Conservation (phyloP, 2,329 filamentous ascomycete species). For the Apiospora malaysiana region DNA sequence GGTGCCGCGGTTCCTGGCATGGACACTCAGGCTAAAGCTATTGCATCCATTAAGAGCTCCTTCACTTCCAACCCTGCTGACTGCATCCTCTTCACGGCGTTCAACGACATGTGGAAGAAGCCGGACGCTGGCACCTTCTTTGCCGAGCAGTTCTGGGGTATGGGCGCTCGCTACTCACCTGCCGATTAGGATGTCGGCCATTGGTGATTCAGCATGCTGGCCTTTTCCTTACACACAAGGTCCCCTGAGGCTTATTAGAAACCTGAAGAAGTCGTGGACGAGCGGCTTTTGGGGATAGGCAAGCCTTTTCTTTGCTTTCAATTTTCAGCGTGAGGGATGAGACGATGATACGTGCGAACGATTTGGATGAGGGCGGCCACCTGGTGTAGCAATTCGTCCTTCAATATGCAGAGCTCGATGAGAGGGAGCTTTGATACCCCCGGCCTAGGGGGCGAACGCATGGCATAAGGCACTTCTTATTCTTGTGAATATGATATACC, state of each 20-base stretch:
- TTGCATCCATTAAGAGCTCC: conserved; percentile 66
- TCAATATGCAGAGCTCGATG: not conserved
- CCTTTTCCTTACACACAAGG: not conserved
- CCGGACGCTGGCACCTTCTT: conserved; percentile 67
- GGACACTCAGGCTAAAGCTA: conserved; percentile 69
- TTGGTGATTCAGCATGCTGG: conserved; percentile 25
- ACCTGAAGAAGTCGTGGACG: not conserved
- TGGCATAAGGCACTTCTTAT: conserved; percentile 6
- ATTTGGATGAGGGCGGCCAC: not conserved
- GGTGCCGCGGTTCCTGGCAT: conserved; percentile 70
- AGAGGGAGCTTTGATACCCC: not conserved
- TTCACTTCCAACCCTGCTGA: conserved; percentile 58
- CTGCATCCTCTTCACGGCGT: conserved; percentile 78
- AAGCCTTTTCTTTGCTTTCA: not conserved
- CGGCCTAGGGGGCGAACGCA: not conserved
- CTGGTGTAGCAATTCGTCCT: not conserved
- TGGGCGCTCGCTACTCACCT: conserved; percentile 45
- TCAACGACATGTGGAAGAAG: conserved; percentile 81
- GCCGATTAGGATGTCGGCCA: conserved; percentile 29
- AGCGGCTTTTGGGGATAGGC: not conserved
- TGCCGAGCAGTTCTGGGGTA: conserved; percentile 81
- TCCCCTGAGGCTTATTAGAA: not conserved
- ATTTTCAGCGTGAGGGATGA: not conserved
- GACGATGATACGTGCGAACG: not conserved
- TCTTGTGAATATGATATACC: conserved; percentile 18